Evolutionary conservation across 2,329 filamentous ascomycete genomes (phyloP).

Genomic region (Trichoderma lentiforme): DNA sequence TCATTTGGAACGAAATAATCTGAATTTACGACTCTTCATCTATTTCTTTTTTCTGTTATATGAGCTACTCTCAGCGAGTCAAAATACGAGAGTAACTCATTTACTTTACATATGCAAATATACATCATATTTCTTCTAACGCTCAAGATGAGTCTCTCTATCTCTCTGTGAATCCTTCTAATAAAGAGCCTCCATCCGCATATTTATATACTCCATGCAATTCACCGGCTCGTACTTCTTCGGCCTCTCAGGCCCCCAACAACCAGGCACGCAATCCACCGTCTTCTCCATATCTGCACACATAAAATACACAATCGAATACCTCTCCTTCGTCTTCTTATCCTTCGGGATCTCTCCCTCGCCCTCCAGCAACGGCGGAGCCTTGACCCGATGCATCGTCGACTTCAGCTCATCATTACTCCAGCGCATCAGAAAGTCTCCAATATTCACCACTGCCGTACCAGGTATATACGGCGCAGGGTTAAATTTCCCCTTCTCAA

Average conservation of each 20-base stretch:
- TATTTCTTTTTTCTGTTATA: neutral
- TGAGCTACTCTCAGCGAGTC: neutral
- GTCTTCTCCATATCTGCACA: constrained; percentile 46
- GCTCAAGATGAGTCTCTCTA: neutral
- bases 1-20: neutral
- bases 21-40: neutral
- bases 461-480: constrained; percentile 28
- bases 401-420: constrained; percentile 37
- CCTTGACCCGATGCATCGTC: constrained; percentile 41
- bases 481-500: constrained; percentile 35
- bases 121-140: neutral
- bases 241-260: constrained; percentile 39
- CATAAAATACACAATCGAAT: constrained; percentile 61
- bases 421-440: constrained; percentile 39
- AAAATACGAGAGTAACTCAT: neutral
- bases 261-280: constrained; percentile 51
- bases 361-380: constrained; percentile 29
- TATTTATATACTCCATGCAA: constrained; percentile 29
- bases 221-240: constrained; percentile 48
- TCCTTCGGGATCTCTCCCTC: constrained; percentile 24
- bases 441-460: constrained; percentile 39
- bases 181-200: constrained; percentile 25
- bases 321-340: constrained; percentile 47
- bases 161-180: neutral
- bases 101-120: neutral